A percentile compares a stretch with the other conserved stretches of the same genome.
Evolutionary conservation across 768 basidiomycete species (phyloP).

Genomic region (Cyathus striatus): DNA sequence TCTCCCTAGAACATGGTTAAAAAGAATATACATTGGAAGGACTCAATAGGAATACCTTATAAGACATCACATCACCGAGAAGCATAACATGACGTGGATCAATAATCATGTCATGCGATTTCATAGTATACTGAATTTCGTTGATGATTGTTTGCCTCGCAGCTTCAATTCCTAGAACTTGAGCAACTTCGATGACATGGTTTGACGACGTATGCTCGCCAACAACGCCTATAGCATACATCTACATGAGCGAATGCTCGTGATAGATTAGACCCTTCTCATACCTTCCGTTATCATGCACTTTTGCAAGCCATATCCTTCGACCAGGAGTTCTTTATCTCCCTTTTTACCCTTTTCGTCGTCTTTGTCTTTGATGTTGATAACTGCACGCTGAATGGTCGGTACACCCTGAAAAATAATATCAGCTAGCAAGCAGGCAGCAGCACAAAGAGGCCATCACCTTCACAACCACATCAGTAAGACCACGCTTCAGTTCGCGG

Average conservation of each 20-base stretch:
- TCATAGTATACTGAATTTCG: slow-evolving; percentile 97
- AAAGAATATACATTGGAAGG: not conserved
- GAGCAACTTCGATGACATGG: slow-evolving; percentile 92
- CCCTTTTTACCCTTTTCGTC: slow-evolving; percentile 76
- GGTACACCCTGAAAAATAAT: slow-evolving; percentile 62
- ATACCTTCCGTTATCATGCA: slow-evolving; percentile 97
- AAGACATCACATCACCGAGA: slow-evolving; percentile 97
- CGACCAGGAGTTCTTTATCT: slow-evolving; percentile 89
- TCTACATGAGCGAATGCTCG: not conserved
- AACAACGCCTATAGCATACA: slow-evolving; percentile 67
- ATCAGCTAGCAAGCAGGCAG: not conserved
- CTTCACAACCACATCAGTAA: slow-evolving; percentile 89
- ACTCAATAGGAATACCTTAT: slow-evolving; percentile 60
- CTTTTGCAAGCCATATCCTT: slow-evolving; percentile 94
- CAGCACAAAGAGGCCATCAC: slow-evolving; percentile 25
- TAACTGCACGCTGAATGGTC: slow-evolving; percentile 87
- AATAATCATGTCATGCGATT: slow-evolving; percentile 95
- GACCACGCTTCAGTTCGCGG: slow-evolving; percentile 77
- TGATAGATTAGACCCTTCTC: slow-evolving; percentile 6
- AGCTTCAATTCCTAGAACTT: slow-evolving; percentile 97
- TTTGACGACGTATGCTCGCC: slow-evolving; percentile 93
- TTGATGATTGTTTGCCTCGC: slow-evolving; percentile 92
- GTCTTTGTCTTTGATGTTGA: slow-evolving; percentile 90
- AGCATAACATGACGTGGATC: slow-evolving; percentile 99
- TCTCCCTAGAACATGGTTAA: slow-evolving; percentile 60